Base-by-base conservation (phyloP, 768 basidiomycete genomes). In the Pleurotus citrinopileatus region DNA sequence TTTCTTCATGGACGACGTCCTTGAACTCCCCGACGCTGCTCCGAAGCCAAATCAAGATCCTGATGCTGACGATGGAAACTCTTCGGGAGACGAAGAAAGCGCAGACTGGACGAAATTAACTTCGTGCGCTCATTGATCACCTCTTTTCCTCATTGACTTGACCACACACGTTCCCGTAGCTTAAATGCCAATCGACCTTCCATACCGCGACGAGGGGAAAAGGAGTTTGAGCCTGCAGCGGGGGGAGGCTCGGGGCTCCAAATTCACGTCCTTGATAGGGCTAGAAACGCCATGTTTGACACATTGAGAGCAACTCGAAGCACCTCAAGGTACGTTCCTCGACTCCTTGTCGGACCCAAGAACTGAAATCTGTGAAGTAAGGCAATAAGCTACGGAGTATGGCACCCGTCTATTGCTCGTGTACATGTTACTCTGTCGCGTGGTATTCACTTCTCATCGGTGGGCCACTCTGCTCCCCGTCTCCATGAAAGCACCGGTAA, bases 121-220 rank as follows among this genome's bases (percentile, higher is more conserved):
- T 3, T 36, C 48, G 87, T 87, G 65, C 57, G 75, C 55, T 45
- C 42, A 37, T 44, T 51, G 25, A 47, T 40, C 7, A 45, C 17
- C 28, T 50, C 40, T 47, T 17, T 37, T 46, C 34, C 54, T 52
- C 53, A 52, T 53, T 63, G 29, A 40, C 19, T 59, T 55, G 50
- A 25, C 51, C n/a, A n/a, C n/a, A n/a, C n/a, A n/a, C 17, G 47
- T 53, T 19, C 3, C 36, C 34, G 8, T 55, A 79, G 77, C 17
- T 72, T 75, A 52, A 65, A 67, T 23, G 62, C 70, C 29, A 64
- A 71, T 3, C 80, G 86, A 36, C 89, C 89, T 2, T 75, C 89
- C 2, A 95, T 99, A 47, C 97, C 97, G 4, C 95, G 91, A 68
- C 83, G 97, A 23, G 97, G 97, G 1, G 97, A 98, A 70, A 98